These are phyloP conservation scores for Beauveria sp. DNA, from an alignment of 2,329 filamentous ascomycete genomes.

Conservation along the genomic window DNA sequence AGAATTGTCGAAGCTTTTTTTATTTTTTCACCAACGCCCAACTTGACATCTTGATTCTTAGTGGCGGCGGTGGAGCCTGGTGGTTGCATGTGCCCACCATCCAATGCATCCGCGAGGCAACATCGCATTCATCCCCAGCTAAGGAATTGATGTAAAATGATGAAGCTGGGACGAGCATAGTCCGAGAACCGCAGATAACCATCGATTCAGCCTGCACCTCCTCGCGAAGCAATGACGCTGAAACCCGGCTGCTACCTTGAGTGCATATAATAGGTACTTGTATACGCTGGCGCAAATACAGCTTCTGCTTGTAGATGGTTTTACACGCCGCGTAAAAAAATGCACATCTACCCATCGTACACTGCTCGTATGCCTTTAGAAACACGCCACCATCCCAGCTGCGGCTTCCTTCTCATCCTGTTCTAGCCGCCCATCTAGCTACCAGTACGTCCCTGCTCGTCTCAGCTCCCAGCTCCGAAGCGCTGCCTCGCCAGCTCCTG, in stretches of 20 bases:
- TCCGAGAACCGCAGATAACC: not conserved
- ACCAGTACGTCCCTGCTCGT: no score
- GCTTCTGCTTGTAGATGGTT: no score
- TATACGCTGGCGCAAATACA: no score
- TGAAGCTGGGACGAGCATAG: not conserved
- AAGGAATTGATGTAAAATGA: no score
- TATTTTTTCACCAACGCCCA: not conserved
- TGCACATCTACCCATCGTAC: no score
- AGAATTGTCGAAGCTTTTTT: not conserved
- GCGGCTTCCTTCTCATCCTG: not conserved
- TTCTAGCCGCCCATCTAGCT: no score
- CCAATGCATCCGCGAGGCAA: not conserved
- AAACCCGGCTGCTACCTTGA: not conserved
- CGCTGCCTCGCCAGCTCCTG: slow-evolving; percentile 70
- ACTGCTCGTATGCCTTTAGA: no score
- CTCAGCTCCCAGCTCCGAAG: slow-evolving; percentile 49
- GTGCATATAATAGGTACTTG: not conserved
- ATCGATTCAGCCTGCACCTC: not conserved
- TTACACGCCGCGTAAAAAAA: no score
- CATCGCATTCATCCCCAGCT: not conserved
- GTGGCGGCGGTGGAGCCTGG: slow-evolving; percentile 4
- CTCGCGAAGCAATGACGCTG: not conserved
- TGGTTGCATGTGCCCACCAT: slow-evolving; percentile 1
- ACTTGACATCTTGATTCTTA: not conserved
- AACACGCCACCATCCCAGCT: not conserved